These are phyloP conservation scores for Bidens hawaiensis DNA, from an alignment of 140 eudicot species.

Conservation along the genomic window DNA sequence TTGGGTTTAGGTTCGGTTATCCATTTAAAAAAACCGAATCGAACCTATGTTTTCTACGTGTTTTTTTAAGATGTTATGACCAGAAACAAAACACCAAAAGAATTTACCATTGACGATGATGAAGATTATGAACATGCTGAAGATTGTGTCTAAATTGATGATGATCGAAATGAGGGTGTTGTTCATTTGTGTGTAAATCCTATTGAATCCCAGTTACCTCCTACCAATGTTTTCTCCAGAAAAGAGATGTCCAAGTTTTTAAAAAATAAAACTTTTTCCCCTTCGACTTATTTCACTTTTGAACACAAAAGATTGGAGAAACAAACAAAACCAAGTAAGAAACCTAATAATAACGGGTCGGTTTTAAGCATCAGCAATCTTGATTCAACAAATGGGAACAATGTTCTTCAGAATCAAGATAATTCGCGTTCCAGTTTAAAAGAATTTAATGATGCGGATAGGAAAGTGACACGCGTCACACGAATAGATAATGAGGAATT, in stretches of 20 bases:
- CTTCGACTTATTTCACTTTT: slow-evolving; percentile 47
- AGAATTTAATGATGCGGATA: slow-evolving; percentile 33
- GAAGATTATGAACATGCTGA: slow-evolving; percentile 21
- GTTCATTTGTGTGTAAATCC: slow-evolving; percentile 47
- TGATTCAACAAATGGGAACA: slow-evolving; percentile 37
- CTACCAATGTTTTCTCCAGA: slow-evolving; percentile 69
- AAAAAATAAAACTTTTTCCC: slow-evolving; percentile 50
- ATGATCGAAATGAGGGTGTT: slow-evolving; percentile 18
- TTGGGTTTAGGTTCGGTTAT: no score
- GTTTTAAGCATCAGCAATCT: slow-evolving; percentile 13
- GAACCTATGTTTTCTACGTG: no score
- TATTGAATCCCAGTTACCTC: slow-evolving; percentile 71
- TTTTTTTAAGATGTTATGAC: no score
- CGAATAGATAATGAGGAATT: slow-evolving; percentile 27
- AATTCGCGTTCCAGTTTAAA: slow-evolving; percentile 29
- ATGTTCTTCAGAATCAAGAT: slow-evolving; percentile 15
- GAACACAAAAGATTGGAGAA: slow-evolving; percentile 52
- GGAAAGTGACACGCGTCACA: slow-evolving; percentile 19
- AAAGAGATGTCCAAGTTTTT: slow-evolving; percentile 72
- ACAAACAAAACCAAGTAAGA: slow-evolving; percentile 35
- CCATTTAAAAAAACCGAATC: no score
- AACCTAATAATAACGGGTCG: slow-evolving; percentile 32
- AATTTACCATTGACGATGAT: slow-evolving; percentile 33
- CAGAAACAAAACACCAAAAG: no score
- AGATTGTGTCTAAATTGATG: background rate